phyloP scores from a whole-genome alignment of 306 rosid species.

The Prunus mume region DNA sequence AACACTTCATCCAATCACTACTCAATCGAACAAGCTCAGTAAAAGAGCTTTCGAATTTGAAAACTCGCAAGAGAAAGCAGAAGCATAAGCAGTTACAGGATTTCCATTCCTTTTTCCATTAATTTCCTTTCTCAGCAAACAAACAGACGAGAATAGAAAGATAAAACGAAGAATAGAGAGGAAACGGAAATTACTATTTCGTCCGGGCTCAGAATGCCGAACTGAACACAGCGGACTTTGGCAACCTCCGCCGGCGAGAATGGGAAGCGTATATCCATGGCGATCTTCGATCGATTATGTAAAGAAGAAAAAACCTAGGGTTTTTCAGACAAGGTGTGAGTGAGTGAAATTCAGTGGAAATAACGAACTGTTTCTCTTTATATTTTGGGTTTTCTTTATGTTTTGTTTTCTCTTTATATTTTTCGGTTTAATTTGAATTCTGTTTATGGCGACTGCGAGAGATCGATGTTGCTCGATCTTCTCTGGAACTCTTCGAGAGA shows the following conservation, averaged over 20 bases:
- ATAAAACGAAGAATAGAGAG: background rate
- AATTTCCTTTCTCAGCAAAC: background rate
- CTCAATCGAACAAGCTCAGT: background rate
- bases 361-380: background rate
- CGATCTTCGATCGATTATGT: slow-evolving; percentile 16
- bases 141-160: background rate
- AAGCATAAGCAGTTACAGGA: background rate
- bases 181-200: slow-evolving; percentile 67
- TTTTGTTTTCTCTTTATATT: background rate
- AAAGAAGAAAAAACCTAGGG: slow-evolving; percentile 19
- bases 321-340: slow-evolving; percentile 36
- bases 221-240: slow-evolving; percentile 88
- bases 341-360: slow-evolving; percentile 5
- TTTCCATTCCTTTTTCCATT: background rate
- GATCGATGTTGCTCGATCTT: slow-evolving; percentile 24
- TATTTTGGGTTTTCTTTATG: too few relatives aligned
- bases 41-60: background rate
- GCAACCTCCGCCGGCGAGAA: slow-evolving; percentile 97
- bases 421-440: background rate
- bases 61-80: background rate
- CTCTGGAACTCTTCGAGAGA: slow-evolving; percentile 26
- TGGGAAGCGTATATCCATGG: slow-evolving; percentile 96
- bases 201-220: slow-evolving; percentile 89
- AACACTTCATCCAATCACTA: background rate
- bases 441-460: background rate